Base-by-base conservation (phyloP, 2,329 filamentous ascomycete genomes). In the Falciphora oryzae region DNA sequence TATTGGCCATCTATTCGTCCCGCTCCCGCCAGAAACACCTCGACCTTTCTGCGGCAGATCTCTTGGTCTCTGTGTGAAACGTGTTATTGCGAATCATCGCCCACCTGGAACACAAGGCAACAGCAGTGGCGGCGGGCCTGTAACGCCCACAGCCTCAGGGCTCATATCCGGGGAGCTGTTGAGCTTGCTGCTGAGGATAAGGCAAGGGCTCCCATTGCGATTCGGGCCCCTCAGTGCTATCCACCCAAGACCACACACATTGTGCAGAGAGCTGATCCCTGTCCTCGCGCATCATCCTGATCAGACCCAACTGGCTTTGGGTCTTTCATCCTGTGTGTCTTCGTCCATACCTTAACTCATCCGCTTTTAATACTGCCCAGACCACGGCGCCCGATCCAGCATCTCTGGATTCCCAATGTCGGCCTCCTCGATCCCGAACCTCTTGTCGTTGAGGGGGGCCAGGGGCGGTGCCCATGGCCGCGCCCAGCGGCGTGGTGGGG, bases 391-490 rank as follows among this genome's bases (percentile, higher is more conserved):
- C 44, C 44, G 7, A 4, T 53, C 44, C 44, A n/a, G 44, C 14
- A 11, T 3, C 18, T n/a, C 22, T n/a, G 44, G 44, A 32, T 22
- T 27, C 6, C n/a, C 50, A 29, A 93, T 93, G 90, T 84, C 90
- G 60, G 85, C 88, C 35, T 79, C 87, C 57, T 84, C 88, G 29
- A 96, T 97, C 59, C 92, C 93, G 2, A 94, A 96, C 71, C 83
- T 96, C 44, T 85, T 79, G 73, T 91, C 73, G 73, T 81, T 81
- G 72, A 74, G 81, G 79, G 78, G 71, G 81, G 77, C 32, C 77
- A 77, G 71, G 35, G 71, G 66, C 57, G 68, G 68, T 28, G 64
- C 64, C 18, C 61, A 65, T 7, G 61, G 63, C 27, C 61, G 50
- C 57, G 61, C 57, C 57, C 59, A 25, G 22, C 50, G 58, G 22